Base-by-base conservation (phyloP, 2,329 filamentous ascomycete genomes). In the Penicillium sclerotiorum region DNA sequence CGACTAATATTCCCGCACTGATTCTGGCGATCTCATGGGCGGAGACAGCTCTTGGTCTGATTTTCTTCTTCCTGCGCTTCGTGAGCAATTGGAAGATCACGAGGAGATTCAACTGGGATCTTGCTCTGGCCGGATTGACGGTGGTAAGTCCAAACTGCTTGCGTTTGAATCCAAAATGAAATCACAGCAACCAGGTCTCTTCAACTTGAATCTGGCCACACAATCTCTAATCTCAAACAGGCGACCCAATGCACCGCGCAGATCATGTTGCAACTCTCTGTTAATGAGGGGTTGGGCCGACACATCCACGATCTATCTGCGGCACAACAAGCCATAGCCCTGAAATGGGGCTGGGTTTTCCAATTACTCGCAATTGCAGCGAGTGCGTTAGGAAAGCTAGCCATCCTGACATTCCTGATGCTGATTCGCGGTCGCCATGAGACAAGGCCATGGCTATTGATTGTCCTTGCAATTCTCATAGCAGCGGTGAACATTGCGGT, bases 361-460 rank as follows among this genome's bases (percentile, higher is more conserved):
- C 57, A 59, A 25, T 35, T 60, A n/a, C 46, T 66, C 2, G 50
- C 53, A n/a, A 53, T 61, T n/a, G 46, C 55, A 13, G 52, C 61
- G 2, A 58, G 54, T 35, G 52, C 52, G 32, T 37, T 56, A 8
- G 57, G 58, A 18, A 66, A 62, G 40, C 46, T 57, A 33, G 58
- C 61, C 25, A 58, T 63, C 43, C 50, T 65, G 22, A 52, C 56
- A 17, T 62, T 64, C 22, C 44, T 64, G 18, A 17, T 63, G 5
- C 57, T 58, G 33, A 55, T 64, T 22, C 61, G 61, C 40, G 58
- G 56, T 18, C 49, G 55, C 3, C 50, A 61, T 27, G 47, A 47
- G 18, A 53, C 23, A 15, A 61, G 59, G 39, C 51, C 53, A 12
- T 57, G 47, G 44, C 22, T 59, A 6, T 40, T 61, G 35, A 55